These are phyloP conservation scores for Volutella citrinella DNA, from an alignment of 2,329 filamentous ascomycete species.

Conservation along the genomic window DNA sequence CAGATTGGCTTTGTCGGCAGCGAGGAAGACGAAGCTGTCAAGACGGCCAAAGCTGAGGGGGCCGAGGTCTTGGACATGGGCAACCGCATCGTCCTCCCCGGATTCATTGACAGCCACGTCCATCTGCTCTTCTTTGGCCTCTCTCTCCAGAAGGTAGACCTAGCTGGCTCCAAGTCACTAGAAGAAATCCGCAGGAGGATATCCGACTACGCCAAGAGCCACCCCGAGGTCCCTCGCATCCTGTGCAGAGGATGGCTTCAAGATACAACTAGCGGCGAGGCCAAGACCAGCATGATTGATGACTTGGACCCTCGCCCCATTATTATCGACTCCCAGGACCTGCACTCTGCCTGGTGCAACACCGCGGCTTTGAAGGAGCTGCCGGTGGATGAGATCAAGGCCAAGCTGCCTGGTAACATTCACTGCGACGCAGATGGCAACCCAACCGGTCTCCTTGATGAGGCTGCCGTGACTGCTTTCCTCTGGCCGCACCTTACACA, in stretches of 20 bases:
- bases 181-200: slow-evolving; percentile 42
- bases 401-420: slow-evolving; percentile 43
- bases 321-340: slow-evolving; percentile 48
- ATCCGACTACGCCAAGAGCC: slow-evolving; percentile 34
- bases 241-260: slow-evolving; percentile 50
- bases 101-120: slow-evolving; percentile 52
- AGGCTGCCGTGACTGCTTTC: slow-evolving; percentile 41
- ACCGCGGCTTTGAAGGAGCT: slow-evolving; percentile 45
- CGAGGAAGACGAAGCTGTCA: neutral
- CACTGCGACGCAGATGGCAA: slow-evolving; percentile 41
- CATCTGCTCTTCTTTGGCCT: slow-evolving; percentile 49
- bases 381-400: slow-evolving; percentile 35
- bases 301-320: slow-evolving; percentile 48
- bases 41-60: slow-evolving; percentile 2
- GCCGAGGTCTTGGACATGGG: slow-evolving; percentile 24
- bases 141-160: slow-evolving; percentile 42
- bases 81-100: slow-evolving; percentile 39
- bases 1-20: slow-evolving; percentile 11
- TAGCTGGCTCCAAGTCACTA: slow-evolving; percentile 40
- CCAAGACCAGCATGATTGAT: slow-evolving; percentile 38
- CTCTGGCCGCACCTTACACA: slow-evolving; percentile 47
- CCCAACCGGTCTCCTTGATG: slow-evolving; percentile 43
- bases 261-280: slow-evolving; percentile 31
- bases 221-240: slow-evolving; percentile 42
- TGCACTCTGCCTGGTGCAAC: slow-evolving; percentile 52